Conservation (phyloP, 1,284 basidiomycete species). For the Coniophora puteana region DNA sequence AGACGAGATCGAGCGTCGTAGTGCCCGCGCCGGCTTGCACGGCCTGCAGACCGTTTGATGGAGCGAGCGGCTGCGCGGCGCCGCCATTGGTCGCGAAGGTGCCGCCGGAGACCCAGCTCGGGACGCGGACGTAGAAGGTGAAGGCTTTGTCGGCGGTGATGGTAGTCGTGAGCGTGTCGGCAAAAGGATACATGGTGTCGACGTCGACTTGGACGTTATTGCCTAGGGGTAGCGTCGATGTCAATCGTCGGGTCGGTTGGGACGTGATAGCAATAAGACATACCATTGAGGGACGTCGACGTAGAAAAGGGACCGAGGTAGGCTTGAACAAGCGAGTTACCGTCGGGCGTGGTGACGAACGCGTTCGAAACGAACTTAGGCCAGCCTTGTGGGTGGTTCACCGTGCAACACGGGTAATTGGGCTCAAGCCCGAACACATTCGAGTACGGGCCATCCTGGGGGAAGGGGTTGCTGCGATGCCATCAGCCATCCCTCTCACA, state of each 20-base stretch:
- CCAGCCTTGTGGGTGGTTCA: slow-evolving; percentile 60
- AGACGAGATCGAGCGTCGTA: slow-evolving; percentile 2
- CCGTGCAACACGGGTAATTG: slow-evolving; percentile 56
- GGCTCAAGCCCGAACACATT: slow-evolving; percentile 54
- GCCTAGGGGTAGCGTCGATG: slow-evolving; percentile 22
- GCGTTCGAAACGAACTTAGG: slow-evolving; percentile 60
- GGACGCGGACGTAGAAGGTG: slow-evolving; percentile 53
- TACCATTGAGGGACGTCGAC: slow-evolving; percentile 39
- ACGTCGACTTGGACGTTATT: slow-evolving; percentile 45
- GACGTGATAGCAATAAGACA: slow-evolving; percentile 26
- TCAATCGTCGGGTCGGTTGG: background rate
- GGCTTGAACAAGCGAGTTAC: slow-evolving; percentile 46
- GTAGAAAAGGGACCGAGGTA: slow-evolving; percentile 55
- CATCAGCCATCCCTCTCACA: no score
- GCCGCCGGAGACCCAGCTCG: slow-evolving; percentile 49
- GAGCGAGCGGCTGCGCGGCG: slow-evolving; percentile 30
- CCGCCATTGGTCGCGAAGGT: slow-evolving; percentile 47
- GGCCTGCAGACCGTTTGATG: slow-evolving; percentile 45
- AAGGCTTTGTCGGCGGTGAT: slow-evolving; percentile 46
- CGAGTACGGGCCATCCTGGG: slow-evolving; percentile 48
- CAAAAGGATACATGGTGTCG: slow-evolving; percentile 57
- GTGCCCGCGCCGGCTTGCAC: slow-evolving; percentile 37
- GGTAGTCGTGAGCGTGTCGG: slow-evolving; percentile 46
- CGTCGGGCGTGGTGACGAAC: slow-evolving; percentile 48
- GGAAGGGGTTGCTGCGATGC: slow-evolving; percentile 53